Conservation (phyloP, 371 early-diverging fungal species). For the Chytridiales sp. region DNA sequence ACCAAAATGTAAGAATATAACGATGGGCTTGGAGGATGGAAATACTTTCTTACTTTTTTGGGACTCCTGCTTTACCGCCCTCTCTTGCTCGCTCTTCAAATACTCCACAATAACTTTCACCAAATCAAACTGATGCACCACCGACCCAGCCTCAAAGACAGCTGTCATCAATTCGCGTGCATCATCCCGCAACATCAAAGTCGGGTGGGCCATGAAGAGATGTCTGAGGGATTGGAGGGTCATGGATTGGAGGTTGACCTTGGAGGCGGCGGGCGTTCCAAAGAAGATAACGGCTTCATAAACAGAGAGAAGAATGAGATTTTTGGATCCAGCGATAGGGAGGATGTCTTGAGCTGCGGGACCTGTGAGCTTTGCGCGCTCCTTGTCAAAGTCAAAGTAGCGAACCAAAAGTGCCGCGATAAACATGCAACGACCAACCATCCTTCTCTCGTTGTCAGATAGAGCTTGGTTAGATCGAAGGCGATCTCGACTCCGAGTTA, state of each 20-base stretch:
- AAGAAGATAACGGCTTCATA: conserved; percentile 10
- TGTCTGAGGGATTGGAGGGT: conserved; percentile 62
- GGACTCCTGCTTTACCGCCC: conserved; percentile 45
- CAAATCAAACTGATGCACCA: conserved; percentile 61
- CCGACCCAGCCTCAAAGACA: conserved; percentile 55
- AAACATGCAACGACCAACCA: conserved; percentile 47
- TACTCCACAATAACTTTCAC: conserved; percentile 71
- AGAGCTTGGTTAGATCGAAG: conserved; percentile 1
- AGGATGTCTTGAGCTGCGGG: conserved; percentile 1
- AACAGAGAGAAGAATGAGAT: conserved; percentile 7
- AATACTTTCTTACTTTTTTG: conserved; percentile 29
- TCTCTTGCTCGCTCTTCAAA: conserved; percentile 56
- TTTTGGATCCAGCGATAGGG: neutral
- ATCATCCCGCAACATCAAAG: conserved; percentile 58
- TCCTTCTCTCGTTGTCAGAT: conserved; percentile 14
- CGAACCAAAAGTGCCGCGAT: conserved; percentile 71
- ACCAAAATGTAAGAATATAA: neutral
- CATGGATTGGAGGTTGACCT: conserved; percentile 11
- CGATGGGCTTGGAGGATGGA: neutral
- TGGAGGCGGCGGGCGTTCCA: conserved; percentile 5
- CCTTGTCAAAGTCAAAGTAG: conserved; percentile 74
- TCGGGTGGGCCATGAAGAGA: conserved; percentile 69
- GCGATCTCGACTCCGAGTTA: neutral
- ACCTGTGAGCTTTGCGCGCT: conserved; percentile 30
- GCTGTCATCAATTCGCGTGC: conserved; percentile 67